Conservation (phyloP, 2,329 filamentous ascomycete species). For the Verticillium nonalfalfae region DNA sequence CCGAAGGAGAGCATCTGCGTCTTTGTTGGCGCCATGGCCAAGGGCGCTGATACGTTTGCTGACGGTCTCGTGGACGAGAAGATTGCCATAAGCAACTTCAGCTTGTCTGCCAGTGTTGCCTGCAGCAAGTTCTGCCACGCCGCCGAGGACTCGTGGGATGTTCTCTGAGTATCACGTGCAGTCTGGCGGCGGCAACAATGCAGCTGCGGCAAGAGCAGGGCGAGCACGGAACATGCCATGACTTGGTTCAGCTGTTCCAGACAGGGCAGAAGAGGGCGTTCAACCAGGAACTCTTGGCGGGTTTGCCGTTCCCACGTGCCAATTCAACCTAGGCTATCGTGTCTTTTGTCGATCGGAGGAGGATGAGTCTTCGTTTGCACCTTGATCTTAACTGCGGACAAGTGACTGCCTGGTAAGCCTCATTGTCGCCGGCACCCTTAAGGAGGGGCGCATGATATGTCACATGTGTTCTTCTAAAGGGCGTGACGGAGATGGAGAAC, state of each 20-base stretch:
- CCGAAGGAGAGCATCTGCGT: slow-evolving; percentile 92
- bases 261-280: slow-evolving; percentile 73
- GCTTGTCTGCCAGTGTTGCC: slow-evolving; percentile 91
- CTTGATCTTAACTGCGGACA: not conserved
- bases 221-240: slow-evolving; percentile 18
- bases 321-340: slow-evolving; percentile 60
- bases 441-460: not conserved
- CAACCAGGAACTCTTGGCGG: slow-evolving; percentile 68
- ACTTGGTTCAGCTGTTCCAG: slow-evolving; percentile 76
- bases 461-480: not conserved
- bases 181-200: slow-evolving; percentile 9
- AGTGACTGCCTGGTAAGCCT: not conserved
- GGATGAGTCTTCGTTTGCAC: not conserved
- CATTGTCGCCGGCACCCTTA: not conserved
- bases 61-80: slow-evolving; percentile 93
- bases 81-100: slow-evolving; percentile 98
- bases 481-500: not conserved
- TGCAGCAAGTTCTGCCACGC: slow-evolving; percentile 99
- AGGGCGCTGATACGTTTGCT: slow-evolving; percentile 91
- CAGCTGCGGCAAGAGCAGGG: slow-evolving; percentile 5
- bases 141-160: slow-evolving; percentile 91
- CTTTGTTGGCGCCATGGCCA: slow-evolving; percentile 97
- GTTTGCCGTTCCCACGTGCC: slow-evolving; percentile 51
- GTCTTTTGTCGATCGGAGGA: slow-evolving; percentile 20
- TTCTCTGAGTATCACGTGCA: slow-evolving; percentile 55